Conservation (phyloP, 768 basidiomycete species). For the Mrakia frigida region DNA sequence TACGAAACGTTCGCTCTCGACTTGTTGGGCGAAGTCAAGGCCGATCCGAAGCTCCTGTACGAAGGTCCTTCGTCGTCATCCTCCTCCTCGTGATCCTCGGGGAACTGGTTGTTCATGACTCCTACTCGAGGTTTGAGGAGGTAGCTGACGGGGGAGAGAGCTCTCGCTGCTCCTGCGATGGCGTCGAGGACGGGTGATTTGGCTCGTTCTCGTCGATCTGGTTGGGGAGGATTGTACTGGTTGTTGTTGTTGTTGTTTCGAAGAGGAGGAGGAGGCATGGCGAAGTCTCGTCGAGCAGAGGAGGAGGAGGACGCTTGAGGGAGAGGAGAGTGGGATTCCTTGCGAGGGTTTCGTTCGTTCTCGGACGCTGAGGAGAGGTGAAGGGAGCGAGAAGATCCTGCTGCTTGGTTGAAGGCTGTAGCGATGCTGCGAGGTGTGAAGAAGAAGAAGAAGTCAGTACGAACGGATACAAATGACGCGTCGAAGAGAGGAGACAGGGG, state of each 20-base stretch:
- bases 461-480: background rate
- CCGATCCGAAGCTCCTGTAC: conserved; percentile 23
- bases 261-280: conserved; percentile 30
- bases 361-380: conserved; percentile 11
- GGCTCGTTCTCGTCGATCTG: conserved; percentile 22
- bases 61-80: conserved; percentile 20
- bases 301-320: conserved; percentile 51
- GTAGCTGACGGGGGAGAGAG: conserved; percentile 21
- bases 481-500: background rate
- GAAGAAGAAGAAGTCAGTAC: background rate
- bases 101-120: conserved; percentile 39
- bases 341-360: conserved; percentile 11
- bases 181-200: conserved; percentile 25
- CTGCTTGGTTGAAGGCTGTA: conserved; percentile 28
- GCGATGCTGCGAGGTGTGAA: conserved; percentile 19
- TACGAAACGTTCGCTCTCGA: background rate
- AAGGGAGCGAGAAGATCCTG: background rate
- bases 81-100: conserved; percentile 54
- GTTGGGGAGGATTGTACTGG: conserved; percentile 18
- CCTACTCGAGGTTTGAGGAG: conserved; percentile 29
- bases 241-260: conserved; percentile 2
- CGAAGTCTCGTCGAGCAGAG: conserved; percentile 33
- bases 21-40: conserved; percentile 11
- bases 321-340: conserved; percentile 59
- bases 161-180: conserved; percentile 23